phyloP scores from a whole-genome alignment of 148 eudicot genomes.

The Cornus kousa region DNA sequence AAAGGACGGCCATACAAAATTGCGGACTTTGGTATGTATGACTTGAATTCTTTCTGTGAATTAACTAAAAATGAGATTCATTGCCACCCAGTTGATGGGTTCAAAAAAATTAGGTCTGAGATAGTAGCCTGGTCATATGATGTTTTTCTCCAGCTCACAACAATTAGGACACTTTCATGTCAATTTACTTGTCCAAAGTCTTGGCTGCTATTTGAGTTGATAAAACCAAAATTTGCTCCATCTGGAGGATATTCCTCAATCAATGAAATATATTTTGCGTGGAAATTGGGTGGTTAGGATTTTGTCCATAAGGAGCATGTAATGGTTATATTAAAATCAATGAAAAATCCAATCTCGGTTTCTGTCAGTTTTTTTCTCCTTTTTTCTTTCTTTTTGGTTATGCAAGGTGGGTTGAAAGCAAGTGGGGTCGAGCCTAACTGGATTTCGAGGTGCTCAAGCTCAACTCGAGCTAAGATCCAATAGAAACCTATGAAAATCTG shows the following conservation, averaged over 20 bases:
- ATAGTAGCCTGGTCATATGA: background rate
- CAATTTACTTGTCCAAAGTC: background rate
- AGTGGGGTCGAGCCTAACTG: too few relatives aligned
- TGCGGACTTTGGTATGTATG: conserved; percentile 72
- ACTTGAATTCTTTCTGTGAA: conserved; percentile 7
- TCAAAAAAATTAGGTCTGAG: conserved; percentile 1
- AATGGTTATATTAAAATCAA: background rate
- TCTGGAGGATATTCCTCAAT: background rate
- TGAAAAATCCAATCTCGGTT: background rate
- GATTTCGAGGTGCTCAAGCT: too few relatives aligned
- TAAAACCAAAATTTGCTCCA: background rate
- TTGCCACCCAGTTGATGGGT: background rate
- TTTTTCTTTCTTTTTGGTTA: too few relatives aligned
- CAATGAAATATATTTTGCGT: background rate
- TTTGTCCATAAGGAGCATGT: background rate
- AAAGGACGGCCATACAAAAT: conserved; percentile 70
- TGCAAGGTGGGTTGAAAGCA: too few relatives aligned
- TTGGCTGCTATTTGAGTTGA: background rate
- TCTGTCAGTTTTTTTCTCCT: too few relatives aligned
- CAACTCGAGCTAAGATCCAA: too few relatives aligned
- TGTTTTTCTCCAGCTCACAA: background rate
- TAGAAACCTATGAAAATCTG: too few relatives aligned
- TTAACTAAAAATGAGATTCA: background rate
- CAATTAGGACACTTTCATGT: background rate
- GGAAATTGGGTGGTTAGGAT: background rate